Percentiles rank a stretch among this genome's conserved stretches.
These are phyloP conservation scores for Monosporascus sp. DNA, from an alignment of 2,329 filamentous ascomycete species.

Conservation along the genomic window DNA sequence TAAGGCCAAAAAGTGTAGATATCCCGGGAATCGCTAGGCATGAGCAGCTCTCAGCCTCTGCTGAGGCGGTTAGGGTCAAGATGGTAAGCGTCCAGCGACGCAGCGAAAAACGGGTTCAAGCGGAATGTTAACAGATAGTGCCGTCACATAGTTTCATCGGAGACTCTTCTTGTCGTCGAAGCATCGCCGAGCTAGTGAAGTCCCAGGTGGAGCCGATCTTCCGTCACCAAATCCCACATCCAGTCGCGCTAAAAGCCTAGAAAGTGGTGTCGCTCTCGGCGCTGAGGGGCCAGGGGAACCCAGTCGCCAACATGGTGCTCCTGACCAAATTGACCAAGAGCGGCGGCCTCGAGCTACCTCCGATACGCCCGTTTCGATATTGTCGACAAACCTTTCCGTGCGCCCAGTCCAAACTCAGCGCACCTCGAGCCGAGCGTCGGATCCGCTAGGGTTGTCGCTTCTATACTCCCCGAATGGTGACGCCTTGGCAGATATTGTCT, in stretches of 20 bases:
- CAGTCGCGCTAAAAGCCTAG: neutral
- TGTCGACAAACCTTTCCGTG: neutral
- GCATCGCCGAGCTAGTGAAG: neutral
- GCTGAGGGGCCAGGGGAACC: neutral
- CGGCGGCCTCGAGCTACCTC: no score
- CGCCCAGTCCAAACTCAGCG: neutral
- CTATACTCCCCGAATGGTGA: neutral
- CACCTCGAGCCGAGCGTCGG: neutral
- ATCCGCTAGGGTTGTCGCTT: neutral
- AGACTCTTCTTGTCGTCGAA: neutral
- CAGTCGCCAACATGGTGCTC: neutral
- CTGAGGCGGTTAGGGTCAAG: no score
- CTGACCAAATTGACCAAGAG: no score
- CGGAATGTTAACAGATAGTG: no score
- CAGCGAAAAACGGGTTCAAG: no score
- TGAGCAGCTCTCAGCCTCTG: no score
- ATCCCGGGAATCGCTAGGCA: no score
- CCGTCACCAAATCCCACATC: neutral
- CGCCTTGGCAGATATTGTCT: constrained; percentile 3
- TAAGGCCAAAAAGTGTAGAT: no score
- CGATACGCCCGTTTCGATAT: neutral
- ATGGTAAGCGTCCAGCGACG: no score
- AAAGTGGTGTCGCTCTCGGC: neutral
- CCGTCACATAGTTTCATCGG: neutral
- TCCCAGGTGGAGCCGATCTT: neutral